Percentiles rank a stretch among this genome's conserved stretches.
phyloP scores from a whole-genome alignment of 768 basidiomycete genomes.

The Rhizopogon roseolus region DNA sequence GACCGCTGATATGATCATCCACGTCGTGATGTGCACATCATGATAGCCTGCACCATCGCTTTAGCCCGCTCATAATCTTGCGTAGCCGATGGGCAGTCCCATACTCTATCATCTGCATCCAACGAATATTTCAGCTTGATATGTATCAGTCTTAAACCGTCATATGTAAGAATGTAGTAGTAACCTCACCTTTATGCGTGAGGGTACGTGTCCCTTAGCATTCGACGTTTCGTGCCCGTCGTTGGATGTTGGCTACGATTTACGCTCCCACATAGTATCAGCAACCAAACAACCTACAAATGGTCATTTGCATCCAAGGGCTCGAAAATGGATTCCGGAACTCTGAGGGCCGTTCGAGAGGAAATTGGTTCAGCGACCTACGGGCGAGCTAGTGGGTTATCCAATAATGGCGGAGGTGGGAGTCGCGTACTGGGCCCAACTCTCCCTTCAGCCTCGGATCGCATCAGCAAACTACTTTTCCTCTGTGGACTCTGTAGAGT shows the following conservation, averaged over 20 bases:
- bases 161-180: background rate
- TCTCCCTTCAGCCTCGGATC: conserved; percentile 64
- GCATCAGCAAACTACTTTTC: no score
- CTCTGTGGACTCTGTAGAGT: no score
- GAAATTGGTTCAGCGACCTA: conserved; percentile 49
- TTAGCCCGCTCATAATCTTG: no score
- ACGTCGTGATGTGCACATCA: no score
- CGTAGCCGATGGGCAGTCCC: no score
- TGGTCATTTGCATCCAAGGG: conserved; percentile 79
- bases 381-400: conserved; percentile 11
- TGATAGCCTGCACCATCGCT: no score
- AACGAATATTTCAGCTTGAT: no score
- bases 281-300: conserved; percentile 76
- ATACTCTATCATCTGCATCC: no score
- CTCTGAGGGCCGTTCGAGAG: conserved; percentile 54
- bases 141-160: no score
- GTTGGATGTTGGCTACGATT: conserved; percentile 7
- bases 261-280: conserved; percentile 43
- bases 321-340: conserved; percentile 52
- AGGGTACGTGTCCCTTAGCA: background rate
- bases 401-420: conserved; percentile 12
- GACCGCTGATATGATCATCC: no score
- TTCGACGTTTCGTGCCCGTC: conserved; percentile 5
- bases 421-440: conserved; percentile 61
- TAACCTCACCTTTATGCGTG: background rate